Evolutionary conservation across 805 yeast species (phyloP), one percentile per base, ranked within the genome.

Genomic region (Spathaspora boniae): DNA sequence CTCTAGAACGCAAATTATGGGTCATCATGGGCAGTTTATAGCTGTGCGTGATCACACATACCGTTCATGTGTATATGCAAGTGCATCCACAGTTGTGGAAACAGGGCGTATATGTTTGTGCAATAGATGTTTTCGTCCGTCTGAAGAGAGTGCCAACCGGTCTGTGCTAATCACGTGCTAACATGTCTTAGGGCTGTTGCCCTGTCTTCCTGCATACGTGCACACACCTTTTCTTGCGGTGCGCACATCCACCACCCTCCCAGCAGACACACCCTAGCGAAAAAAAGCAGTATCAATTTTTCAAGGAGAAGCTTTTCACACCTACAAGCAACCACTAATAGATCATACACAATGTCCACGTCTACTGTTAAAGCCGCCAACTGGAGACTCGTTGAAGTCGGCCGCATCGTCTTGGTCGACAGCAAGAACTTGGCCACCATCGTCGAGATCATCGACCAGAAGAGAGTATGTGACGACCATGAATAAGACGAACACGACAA

Each of bases 311-410:
- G 11, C 11, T 22, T 11, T 22, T 12, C 11, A 12, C 25, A 22
- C 11, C 25, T 22, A n/a, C n/a, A n/a, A n/a, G n/a, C n/a, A n/a
- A n/a, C n/a, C n/a, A n/a, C n/a, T 26, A 29, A 17, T 33, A 29
- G 20, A 35, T 31, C 30, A 21, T 17, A 25, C 44, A 45, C 39
- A 60, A n/a, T n/a, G n/a, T n/a, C n/a, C n/a, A n/a, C 60, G 64
- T 60, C 66, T 44, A 72, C 84, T 68, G 93, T 93, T 72, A 84
- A 86, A 78, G 86, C 95, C 70, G 78, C 95, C 71, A 86, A 86
- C 91, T 93, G 98, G 98, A 87, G 96, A 86, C 81, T 80, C 67
- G 98, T 93, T 71, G 96, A 91, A 81, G 86, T 89, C 68, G 98
- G 98, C 72, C 96, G 99, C 79, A 86, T 93, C 68, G 96, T 89